A percentile compares a stretch with the other conserved stretches of the same genome.
Conservation (phyloP, 805 yeast species). For the Schwanniomyces polymorphus region DNA sequence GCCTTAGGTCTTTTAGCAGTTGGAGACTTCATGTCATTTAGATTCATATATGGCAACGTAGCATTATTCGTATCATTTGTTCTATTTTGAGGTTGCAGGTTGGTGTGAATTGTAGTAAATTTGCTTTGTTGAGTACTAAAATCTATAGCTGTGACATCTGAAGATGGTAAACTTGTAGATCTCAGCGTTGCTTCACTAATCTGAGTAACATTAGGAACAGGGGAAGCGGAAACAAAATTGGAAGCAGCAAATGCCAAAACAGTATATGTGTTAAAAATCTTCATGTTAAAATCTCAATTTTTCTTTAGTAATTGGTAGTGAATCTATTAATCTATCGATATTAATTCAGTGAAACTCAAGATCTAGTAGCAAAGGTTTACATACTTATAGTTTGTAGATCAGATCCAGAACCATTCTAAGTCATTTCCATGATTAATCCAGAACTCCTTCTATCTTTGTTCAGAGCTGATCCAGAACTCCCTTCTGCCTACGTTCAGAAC, state of each 20-base stretch:
- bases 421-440: neutral
- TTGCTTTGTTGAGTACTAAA: too few species aligned
- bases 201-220: constrained; percentile 18
- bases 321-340: neutral
- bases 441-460: too few species aligned
- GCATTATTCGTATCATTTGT: too few species aligned
- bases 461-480: too few species aligned
- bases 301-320: neutral
- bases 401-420: neutral
- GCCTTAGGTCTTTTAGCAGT: too few species aligned
- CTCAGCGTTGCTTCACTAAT: constrained; percentile 12
- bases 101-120: too few species aligned
- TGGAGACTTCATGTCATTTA: too few species aligned
- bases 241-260: neutral
- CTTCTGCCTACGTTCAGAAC: neutral
- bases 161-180: neutral
- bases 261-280: neutral
- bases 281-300: neutral
- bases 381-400: neutral
- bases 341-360: neutral
- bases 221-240: constrained; percentile 16
- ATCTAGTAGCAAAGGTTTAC: neutral
- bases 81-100: too few species aligned
- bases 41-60: too few species aligned
- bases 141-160: too few species aligned